phyloP scores from a whole-genome alignment of 2,329 filamentous ascomycete genomes.

The Stylonectria norvegica region DNA sequence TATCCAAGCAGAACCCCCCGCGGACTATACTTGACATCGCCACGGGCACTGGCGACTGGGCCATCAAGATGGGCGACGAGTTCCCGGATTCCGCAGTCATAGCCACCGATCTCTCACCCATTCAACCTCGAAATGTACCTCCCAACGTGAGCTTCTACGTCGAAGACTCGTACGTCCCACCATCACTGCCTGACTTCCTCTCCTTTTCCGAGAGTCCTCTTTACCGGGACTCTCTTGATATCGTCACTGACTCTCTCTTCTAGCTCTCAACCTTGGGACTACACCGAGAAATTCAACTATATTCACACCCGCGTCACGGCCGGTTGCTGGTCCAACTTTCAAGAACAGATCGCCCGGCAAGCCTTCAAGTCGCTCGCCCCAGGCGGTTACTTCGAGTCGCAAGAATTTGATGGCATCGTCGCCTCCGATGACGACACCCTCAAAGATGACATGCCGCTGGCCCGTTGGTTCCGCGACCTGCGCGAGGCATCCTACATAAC shows the following conservation, averaged over 20 bases:
- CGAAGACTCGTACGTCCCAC: slow-evolving; percentile 52
- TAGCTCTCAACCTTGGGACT: slow-evolving; percentile 49
- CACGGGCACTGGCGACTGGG: slow-evolving; percentile 55
- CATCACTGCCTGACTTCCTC: background rate
- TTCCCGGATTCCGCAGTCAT: slow-evolving; percentile 58
- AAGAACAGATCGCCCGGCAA: slow-evolving; percentile 48
- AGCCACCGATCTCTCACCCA: slow-evolving; percentile 65
- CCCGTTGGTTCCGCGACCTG: slow-evolving; percentile 40
- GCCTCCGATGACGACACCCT: slow-evolving; percentile 47
- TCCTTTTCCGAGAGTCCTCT: background rate
- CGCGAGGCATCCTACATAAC: slow-evolving; percentile 36
- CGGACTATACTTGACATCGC: slow-evolving; percentile 41
- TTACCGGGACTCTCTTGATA: background rate
- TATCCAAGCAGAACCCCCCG: slow-evolving; percentile 35
- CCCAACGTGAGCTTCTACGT: slow-evolving; percentile 72
- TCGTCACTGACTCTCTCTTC: slow-evolving; percentile 1
- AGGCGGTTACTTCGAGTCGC: slow-evolving; percentile 54
- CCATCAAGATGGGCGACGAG: slow-evolving; percentile 62
- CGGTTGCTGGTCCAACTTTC: slow-evolving; percentile 49
- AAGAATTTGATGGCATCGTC: slow-evolving; percentile 42
- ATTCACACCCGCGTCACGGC: slow-evolving; percentile 50
- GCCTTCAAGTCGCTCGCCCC: slow-evolving; percentile 48
- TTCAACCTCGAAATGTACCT: slow-evolving; percentile 64
- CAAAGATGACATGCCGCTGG: slow-evolving; percentile 34
- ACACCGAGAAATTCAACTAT: slow-evolving; percentile 53